Percentiles rank a stretch among this genome's conserved stretches.
phyloP scores from a whole-genome alignment of 306 rosid genomes.

The Cicer chorassanicum region DNA sequence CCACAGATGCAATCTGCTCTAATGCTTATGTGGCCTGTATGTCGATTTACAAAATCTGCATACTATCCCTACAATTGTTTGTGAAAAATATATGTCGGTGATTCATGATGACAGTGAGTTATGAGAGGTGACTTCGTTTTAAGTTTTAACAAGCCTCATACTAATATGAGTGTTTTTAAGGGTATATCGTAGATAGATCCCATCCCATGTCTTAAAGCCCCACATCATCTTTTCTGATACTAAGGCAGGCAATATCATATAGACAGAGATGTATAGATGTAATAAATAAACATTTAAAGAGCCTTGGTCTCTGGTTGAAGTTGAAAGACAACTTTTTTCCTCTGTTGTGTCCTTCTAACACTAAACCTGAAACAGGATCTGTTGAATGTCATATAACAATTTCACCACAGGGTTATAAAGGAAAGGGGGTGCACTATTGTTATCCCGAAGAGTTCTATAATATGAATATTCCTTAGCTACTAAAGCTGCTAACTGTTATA shows the following conservation, averaged over 20 bases:
- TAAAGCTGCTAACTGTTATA: conserved; percentile 25
- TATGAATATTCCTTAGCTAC: conserved; percentile 15
- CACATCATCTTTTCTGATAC: conserved; percentile 10
- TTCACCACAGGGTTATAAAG: background rate
- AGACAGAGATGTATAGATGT: background rate
- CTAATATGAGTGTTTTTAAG: background rate
- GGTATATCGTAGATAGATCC: conserved; percentile 21
- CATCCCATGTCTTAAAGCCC: background rate
- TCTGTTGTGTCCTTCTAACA: conserved; percentile 32
- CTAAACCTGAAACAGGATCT: conserved; percentile 28
- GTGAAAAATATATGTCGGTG: conserved; percentile 13
- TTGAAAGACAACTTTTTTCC: background rate
- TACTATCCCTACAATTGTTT: background rate
- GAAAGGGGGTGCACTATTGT: conserved; percentile 6
- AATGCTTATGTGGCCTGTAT: conserved; percentile 4
- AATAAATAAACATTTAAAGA: conserved; percentile 3
- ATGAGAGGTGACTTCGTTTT: background rate
- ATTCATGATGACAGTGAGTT: conserved; percentile 10
- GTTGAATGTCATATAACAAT: conserved; percentile 11
- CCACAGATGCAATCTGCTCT: conserved; percentile 3
- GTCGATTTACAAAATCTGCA: background rate
- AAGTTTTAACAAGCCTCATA: conserved; percentile 16
- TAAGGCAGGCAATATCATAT: background rate
- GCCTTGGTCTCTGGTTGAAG: conserved; percentile 5
- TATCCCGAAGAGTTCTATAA: conserved; percentile 16